These are phyloP conservation scores for Wallacemonas collosoma DNA, from an alignment of 208 protist species.

Conservation along the genomic window DNA sequence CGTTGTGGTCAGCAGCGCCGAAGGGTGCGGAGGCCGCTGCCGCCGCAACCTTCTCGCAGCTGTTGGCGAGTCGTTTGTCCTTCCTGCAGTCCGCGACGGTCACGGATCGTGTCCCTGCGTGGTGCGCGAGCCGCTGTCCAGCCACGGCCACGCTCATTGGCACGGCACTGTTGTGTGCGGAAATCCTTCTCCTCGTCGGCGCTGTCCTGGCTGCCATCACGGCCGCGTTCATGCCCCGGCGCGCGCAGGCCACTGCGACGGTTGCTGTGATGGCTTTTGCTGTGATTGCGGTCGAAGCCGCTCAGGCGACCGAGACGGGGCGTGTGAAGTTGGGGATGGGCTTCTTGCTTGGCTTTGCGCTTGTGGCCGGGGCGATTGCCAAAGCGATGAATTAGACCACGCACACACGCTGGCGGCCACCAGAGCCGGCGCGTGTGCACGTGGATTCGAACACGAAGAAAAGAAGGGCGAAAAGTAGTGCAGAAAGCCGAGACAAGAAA, in stretches of 20 bases:
- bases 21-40: conserved; percentile 14
- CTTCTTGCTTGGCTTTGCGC: conserved; percentile 30
- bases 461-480: not conserved
- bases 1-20: conserved; percentile 21
- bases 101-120: conserved; percentile 5
- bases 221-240: conserved; percentile 62
- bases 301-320: conserved; percentile 17
- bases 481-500: conserved; percentile 9
- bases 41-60: conserved; percentile 28
- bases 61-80: conserved; percentile 30
- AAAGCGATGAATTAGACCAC: conserved; percentile 17
- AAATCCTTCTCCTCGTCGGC: conserved; percentile 41
- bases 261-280: conserved; percentile 45
- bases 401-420: no score
- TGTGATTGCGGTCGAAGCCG: conserved; percentile 42
- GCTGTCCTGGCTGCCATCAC: conserved; percentile 49
- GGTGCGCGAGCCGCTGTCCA: conserved; percentile 15
- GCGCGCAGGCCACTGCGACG: conserved; percentile 30
- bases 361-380: conserved; percentile 38
- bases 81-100: conserved; percentile 23
- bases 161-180: not conserved
- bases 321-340: conserved; percentile 46
- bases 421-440: no score
- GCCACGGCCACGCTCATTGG: conserved; percentile 13
- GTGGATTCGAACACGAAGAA: not conserved